phyloP scores from a whole-genome alignment of 2,329 filamentous ascomycete genomes.

The Aspergillus sp. region DNA sequence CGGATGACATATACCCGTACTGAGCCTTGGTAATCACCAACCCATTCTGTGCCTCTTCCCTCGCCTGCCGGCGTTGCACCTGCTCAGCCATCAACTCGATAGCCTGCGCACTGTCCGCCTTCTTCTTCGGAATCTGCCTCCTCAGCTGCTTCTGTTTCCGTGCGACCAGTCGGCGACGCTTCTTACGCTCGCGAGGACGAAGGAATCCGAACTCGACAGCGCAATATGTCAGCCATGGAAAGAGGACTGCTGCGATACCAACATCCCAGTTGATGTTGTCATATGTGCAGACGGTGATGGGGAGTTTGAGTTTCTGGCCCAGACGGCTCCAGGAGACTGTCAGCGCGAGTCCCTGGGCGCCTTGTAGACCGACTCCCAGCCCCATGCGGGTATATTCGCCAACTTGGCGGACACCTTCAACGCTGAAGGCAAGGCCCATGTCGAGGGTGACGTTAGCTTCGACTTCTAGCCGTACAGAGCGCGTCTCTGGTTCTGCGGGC shows the following conservation, averaged over 20 bases:
- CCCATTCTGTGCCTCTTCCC: constrained; percentile 29
- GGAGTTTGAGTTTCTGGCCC: constrained; percentile 34
- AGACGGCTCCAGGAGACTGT: constrained; percentile 35
- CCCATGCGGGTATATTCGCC: constrained; percentile 34
- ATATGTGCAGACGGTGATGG: constrained; percentile 32
- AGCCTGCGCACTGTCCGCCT: constrained; percentile 32
- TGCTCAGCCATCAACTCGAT: constrained; percentile 36
- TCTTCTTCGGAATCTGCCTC: constrained; percentile 29
- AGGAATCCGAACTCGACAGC: constrained; percentile 37
- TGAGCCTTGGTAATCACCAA: constrained; percentile 35
- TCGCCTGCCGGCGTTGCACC: constrained; percentile 31
- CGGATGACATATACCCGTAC: constrained; percentile 32
- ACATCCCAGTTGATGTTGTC: constrained; percentile 28
- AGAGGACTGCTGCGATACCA: constrained; percentile 27
- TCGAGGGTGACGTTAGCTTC: constrained; percentile 19
- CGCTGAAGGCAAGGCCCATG: constrained; percentile 26
- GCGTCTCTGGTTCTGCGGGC: constrained; percentile 19
- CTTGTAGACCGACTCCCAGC: constrained; percentile 32
- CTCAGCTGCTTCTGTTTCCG: constrained; percentile 32
- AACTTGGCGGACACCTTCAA: constrained; percentile 31
- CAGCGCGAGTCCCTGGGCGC: constrained; percentile 28
- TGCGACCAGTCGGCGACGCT: constrained; percentile 27
- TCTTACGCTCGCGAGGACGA: constrained; percentile 31
- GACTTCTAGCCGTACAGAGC: constrained; percentile 31
- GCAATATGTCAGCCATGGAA: constrained; percentile 36